Base-by-base conservation (phyloP, 495 filamentous ascomycete genomes). In the Penicillium steckii region DNA sequence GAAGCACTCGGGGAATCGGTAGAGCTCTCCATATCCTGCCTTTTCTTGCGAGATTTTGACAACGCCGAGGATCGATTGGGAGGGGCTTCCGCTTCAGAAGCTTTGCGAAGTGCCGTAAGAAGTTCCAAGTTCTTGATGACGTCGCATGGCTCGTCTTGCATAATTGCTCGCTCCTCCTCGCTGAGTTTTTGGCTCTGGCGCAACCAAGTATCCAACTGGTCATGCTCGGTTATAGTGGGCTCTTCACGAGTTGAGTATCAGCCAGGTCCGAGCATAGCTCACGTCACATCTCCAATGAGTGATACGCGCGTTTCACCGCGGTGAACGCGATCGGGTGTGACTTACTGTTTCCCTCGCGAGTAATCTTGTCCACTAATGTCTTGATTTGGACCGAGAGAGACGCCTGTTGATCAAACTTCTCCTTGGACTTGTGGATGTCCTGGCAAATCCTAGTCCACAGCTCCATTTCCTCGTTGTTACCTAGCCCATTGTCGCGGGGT, bases 1-100 rank as follows among this genome's bases (percentile, higher is more conserved):
- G 85, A 88, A 4, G 85, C 82, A n/a, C 80, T 78, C 2, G 85
- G 82, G 1, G 88, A 90, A 56, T 90, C 88, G 15, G 78, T 80
- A 8, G 83, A 78, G 21, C 82, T 82, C 59, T 90, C 86, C 54
- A 85, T 81, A 15, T 91, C 88, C 59, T 84, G 82, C 48, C 86
- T 77, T 46, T 88, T 86, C 44, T 83, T 84, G 19, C 84, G 80
- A 23, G 80, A 77, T 47, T 80, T 80, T 37, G 71, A 65, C 29
- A 78, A 60, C n/a, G 72, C 61, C 19, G 61, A 57, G 9, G 70
- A 67, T 56, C 77, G 71, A 42, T 73, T 71, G 8, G 70, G 69
- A n/a, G 79, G 74, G 0, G 76, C 77, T 43, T 85, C 83, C 21
- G 75, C 71, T 57, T 85, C 85, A 40, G 76, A 80, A 37, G 84